Conservation (phyloP, 2,329 filamentous ascomycete genomes). For the Diaporthe eres region DNA sequence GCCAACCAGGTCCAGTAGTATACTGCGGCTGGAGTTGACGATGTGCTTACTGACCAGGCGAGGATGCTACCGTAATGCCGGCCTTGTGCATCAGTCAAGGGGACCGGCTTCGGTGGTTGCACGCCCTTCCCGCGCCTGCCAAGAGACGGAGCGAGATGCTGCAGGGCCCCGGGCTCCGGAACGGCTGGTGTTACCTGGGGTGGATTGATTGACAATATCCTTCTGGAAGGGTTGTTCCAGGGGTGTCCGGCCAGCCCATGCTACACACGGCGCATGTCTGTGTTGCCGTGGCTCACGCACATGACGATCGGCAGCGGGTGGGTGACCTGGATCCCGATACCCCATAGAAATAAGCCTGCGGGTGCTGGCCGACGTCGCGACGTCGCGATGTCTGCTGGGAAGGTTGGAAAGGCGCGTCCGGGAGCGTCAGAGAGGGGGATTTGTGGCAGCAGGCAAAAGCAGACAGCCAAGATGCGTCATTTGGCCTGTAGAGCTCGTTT, state of each 20-base stretch:
- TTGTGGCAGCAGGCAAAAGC: background rate
- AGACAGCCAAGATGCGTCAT: background rate
- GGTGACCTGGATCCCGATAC: background rate
- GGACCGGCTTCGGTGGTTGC: background rate
- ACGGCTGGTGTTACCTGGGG: conserved; percentile 22
- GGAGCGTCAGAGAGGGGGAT: background rate
- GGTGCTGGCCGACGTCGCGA: background rate
- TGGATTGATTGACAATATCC: background rate
- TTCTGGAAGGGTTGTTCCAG: conserved; percentile 24
- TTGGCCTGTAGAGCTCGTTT: background rate
- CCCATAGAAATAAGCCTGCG: background rate
- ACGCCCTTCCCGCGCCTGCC: background rate
- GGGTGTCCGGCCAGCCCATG: background rate
- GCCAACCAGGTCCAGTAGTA: background rate
- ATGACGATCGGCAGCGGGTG: conserved; percentile 27
- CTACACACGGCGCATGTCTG: background rate
- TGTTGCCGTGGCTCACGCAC: conserved; percentile 7
- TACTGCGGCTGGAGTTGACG: background rate
- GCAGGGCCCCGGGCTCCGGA: background rate
- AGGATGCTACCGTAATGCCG: background rate
- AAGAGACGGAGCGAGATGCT: conserved; percentile 19
- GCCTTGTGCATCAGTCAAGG: background rate
- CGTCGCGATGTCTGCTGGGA: background rate
- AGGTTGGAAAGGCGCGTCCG: background rate
- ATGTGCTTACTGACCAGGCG: background rate